Evolutionary conservation across 164 flowering plant genomes (phyloP).

Genomic region (Taxillus chinensis): DNA sequence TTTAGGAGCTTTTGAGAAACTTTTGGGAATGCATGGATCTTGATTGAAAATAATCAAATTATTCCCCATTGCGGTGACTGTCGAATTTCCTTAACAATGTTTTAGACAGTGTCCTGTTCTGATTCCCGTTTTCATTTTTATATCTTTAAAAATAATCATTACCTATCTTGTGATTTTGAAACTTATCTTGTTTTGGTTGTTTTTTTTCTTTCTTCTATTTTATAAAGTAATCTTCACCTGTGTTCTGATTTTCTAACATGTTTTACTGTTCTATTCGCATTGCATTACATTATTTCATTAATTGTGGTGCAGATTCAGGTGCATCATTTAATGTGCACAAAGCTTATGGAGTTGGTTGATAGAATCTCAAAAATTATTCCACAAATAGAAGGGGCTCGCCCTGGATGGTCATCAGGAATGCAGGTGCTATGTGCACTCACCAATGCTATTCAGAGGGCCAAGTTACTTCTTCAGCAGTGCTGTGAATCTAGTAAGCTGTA

Average conservation of each 20-base stretch:
- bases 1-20: too few relatives aligned
- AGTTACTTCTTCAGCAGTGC: slow-evolving; percentile 35
- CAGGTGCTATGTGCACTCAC: slow-evolving; percentile 36
- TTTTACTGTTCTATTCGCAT: neutral
- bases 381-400: slow-evolving; percentile 52
- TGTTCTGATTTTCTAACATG: neutral
- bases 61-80: too few relatives aligned
- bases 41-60: too few relatives aligned
- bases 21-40: too few relatives aligned
- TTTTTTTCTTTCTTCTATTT: neutral
- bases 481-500: slow-evolving; percentile 52
- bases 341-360: slow-evolving; percentile 30
- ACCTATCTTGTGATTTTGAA: neutral
- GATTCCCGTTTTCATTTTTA: neutral
- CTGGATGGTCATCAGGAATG: slow-evolving; percentile 44
- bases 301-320: slow-evolving; percentile 24
- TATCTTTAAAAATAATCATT: neutral
- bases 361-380: slow-evolving; percentile 31
- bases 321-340: slow-evolving; percentile 35
- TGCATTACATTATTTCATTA: neutral
- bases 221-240: neutral
- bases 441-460: slow-evolving; percentile 33
- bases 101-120: too few relatives aligned
- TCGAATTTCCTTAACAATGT: too few relatives aligned
- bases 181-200: neutral